Evolutionary conservation across 805 yeast genomes (phyloP), one percentile per base, ranked within the genome.

Genomic region (Pichia phayaonensis): DNA sequence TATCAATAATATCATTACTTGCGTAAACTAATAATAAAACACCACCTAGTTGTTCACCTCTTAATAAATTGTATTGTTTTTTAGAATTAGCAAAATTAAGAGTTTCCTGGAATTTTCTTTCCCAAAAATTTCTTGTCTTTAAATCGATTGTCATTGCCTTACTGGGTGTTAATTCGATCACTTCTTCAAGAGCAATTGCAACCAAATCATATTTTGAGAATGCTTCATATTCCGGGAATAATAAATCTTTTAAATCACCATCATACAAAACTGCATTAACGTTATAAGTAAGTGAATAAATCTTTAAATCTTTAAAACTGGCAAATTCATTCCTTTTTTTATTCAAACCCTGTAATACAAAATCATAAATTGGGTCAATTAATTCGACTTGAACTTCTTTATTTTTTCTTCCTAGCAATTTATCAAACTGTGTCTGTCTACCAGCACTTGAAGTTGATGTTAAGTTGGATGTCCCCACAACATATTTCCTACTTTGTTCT

Each of bases 11-110:
- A 1, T 72, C 64, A 41, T 78, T 79, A 53, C 79, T 79, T 6
- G 83, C 78, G 63, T 83, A 90, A 22, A 94, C 69, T 54, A 90
- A 70, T 42, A 85, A 63, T 22, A 87, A 77, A 16, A 92, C 74
- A 1, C 98, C 98, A 20, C 97, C 97, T 52, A 92, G 67, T 59
- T 89, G 95, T 54, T 84, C 88, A 38, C 84, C 79, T 76, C 90
- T 82, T 10, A 86, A 68, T 16, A 84, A 69, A 6, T 60, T 57
- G 49, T 65, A 67, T 51, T 70, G 71, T 8, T 62, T 69, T 7
- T 63, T 69, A n/a, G 69, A 64, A 36, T 66, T 59, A 21, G 57
- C 50, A 38, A 64, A 56, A 61, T 77, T 75, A 60, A 81, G 56
- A 47, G 75, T 61, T 44, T 64, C 65, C 42, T 79, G 68, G 44